A percentile compares a stretch with the other conserved stretches of the same genome.
phyloP scores from a whole-genome alignment of 1,139 yeast genomes.

The Debaryomyces sp. region DNA sequence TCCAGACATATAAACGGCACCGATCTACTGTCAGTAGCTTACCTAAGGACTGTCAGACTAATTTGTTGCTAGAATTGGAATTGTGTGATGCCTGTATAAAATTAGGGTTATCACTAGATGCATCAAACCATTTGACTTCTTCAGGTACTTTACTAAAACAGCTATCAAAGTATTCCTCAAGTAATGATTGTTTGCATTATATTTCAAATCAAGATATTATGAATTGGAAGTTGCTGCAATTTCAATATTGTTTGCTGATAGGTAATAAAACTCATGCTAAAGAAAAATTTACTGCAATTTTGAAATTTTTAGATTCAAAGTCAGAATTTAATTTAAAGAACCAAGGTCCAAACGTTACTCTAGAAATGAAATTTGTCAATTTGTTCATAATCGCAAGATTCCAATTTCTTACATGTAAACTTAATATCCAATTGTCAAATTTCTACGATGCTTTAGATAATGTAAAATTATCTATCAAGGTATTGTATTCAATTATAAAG shows the following conservation, averaged over 20 bases:
- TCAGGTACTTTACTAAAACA: conserved; percentile 20
- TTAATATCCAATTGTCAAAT: conserved; percentile 19
- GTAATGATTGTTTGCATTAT: background rate
- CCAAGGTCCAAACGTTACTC: conserved; percentile 14
- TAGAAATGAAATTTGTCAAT: conserved; percentile 31
- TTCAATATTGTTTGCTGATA: conserved; percentile 24
- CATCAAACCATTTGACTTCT: conserved; percentile 16
- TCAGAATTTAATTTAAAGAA: conserved; percentile 31
- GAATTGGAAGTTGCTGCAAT: conserved; percentile 35
- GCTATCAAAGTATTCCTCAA: background rate
- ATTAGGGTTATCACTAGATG: conserved; percentile 14
- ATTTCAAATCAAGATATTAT: conserved; percentile 19
- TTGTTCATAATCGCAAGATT: conserved; percentile 40
- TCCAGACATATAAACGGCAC: conserved; percentile 14
- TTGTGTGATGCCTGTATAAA: conserved; percentile 17
- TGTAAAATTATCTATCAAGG: conserved; percentile 41
- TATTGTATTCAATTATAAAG: conserved; percentile 44
- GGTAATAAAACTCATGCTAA: conserved; percentile 20
- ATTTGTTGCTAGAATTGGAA: conserved; percentile 17
- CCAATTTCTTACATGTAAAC: conserved; percentile 30
- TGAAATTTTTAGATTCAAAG: conserved; percentile 27
- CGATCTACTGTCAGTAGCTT: background rate
- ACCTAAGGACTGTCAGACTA: conserved; percentile 4
- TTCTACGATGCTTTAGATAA: conserved; percentile 29
- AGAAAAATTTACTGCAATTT: conserved; percentile 25